Conservation (phyloP, 345 rosid genomes). For the Eucalyptus cloeziana region DNA sequence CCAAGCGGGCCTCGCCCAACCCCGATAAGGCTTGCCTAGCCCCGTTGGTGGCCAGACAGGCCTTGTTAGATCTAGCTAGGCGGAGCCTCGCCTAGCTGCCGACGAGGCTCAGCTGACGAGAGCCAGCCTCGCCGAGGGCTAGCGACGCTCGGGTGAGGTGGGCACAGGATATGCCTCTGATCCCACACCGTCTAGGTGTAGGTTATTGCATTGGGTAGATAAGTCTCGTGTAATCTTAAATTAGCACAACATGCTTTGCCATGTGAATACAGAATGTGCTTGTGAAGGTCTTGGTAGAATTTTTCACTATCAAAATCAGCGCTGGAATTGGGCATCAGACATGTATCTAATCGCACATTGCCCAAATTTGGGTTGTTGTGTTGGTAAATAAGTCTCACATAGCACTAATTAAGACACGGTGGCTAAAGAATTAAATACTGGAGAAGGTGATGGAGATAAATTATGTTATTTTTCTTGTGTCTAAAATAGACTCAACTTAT, state of each 20-base stretch:
- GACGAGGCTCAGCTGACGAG: too few relatives aligned
- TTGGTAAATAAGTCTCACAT: not conserved
- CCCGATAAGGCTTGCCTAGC: too few relatives aligned
- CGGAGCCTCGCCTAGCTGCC: too few relatives aligned
- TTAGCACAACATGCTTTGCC: not conserved
- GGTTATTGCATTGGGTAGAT: not conserved
- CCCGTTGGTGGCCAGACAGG: too few relatives aligned
- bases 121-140: too few relatives aligned
- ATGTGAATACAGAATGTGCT: not conserved
- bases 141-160: not conserved
- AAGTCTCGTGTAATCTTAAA: not conserved
- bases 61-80: too few relatives aligned
- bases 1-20: too few relatives aligned
- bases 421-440: not conserved
- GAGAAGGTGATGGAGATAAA: not conserved
- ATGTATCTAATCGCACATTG: not conserved
- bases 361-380: not conserved
- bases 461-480: not conserved
- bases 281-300: not conserved
- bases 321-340: not conserved
- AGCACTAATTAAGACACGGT: not conserved
- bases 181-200: not conserved
- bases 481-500: not conserved
- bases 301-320: not conserved
- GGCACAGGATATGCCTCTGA: not conserved